phyloP scores from a whole-genome alignment of 176 grass and related monocot genomes.

The Carex cristatella region DNA sequence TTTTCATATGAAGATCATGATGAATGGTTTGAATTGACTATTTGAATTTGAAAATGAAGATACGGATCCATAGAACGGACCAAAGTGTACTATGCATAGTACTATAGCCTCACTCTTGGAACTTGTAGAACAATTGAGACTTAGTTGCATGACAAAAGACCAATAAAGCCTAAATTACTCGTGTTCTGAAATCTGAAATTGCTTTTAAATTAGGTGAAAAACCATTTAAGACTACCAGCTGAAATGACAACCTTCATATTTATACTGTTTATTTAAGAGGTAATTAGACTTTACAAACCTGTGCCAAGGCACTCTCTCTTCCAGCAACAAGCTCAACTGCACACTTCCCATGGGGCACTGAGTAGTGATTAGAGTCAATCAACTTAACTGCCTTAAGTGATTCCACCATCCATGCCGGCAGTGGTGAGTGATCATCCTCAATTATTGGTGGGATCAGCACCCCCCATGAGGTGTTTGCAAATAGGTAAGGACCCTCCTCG shows the following conservation, averaged over 20 bases:
- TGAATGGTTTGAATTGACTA: too few species aligned
- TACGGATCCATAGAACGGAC: too few species aligned
- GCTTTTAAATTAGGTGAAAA: not conserved
- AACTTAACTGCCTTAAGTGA: constrained; percentile 88
- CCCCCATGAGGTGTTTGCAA: constrained; percentile 56
- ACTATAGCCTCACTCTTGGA: too few species aligned
- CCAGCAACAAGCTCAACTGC: constrained; percentile 79
- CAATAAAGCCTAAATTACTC: not conserved
- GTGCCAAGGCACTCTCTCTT: constrained; percentile 57
- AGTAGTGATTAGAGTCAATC: constrained; percentile 78
- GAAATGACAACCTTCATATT: not conserved
- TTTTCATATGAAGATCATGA: too few species aligned
- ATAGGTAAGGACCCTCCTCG: constrained; percentile 74
- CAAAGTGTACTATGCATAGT: too few species aligned
- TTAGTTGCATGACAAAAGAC: not conserved
- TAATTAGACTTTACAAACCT: not conserved
- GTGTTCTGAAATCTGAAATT: not conserved
- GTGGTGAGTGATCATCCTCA: constrained; percentile 83
- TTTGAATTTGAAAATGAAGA: too few species aligned
- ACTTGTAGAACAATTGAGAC: not conserved
- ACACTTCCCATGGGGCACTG: constrained; percentile 53
- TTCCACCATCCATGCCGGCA: constrained; percentile 71
- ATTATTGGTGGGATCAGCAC: constrained; percentile 84
- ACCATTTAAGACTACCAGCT: not conserved
- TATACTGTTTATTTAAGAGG: not conserved